Evolutionary conservation across 768 basidiomycete species (phyloP).

Genomic region (Rhodotorula toruloides): DNA sequence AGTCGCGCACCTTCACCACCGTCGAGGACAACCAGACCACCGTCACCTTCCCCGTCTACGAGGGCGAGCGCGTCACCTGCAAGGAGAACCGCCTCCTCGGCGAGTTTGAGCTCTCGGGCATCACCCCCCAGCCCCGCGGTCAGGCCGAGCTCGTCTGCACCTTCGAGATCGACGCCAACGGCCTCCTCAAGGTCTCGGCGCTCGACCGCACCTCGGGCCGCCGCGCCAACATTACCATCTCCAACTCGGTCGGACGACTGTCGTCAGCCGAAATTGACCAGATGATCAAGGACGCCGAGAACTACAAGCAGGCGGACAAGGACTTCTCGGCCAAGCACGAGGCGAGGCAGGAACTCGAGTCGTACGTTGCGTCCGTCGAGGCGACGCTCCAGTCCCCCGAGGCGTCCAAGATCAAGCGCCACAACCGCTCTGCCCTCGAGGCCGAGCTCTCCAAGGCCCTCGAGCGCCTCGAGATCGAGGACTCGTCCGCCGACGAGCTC

Average conservation of each 20-base stretch:
- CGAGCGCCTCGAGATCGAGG: conserved; percentile 97
- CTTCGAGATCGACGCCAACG: conserved; percentile 99
- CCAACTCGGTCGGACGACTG: conserved; percentile 98
- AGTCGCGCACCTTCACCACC: conserved; percentile 96
- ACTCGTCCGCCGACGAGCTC: conserved; percentile 86
- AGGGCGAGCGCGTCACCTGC: conserved; percentile 99
- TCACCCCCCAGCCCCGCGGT: conserved; percentile 98
- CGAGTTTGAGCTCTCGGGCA: conserved; percentile 98
- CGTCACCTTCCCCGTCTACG: conserved; percentile 99
- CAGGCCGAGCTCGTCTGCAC: conserved; percentile 99
- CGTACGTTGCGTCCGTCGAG: conserved; percentile 96
- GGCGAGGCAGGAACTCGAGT: conserved; percentile 95
- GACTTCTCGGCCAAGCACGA: conserved; percentile 98
- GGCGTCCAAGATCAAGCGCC: conserved; percentile 53
- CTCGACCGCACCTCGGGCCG: conserved; percentile 97
- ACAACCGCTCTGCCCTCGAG: conserved; percentile 90
- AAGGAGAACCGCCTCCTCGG: conserved; percentile 98
- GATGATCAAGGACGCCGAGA: conserved; percentile 99
- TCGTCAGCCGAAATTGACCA: conserved; percentile 97
- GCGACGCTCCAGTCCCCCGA: conserved; percentile 52
- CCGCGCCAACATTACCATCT: conserved; percentile 71
- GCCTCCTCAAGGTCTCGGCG: conserved; percentile 97
- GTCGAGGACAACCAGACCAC: conserved; percentile 99
- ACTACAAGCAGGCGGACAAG: conserved; percentile 85
- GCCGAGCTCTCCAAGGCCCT: conserved; percentile 94